A percentile compares a stretch with the other conserved stretches of the same genome.
These are phyloP conservation scores for Copromyces sp. DNA, from an alignment of 495 filamentous ascomycete species.

Conservation along the genomic window DNA sequence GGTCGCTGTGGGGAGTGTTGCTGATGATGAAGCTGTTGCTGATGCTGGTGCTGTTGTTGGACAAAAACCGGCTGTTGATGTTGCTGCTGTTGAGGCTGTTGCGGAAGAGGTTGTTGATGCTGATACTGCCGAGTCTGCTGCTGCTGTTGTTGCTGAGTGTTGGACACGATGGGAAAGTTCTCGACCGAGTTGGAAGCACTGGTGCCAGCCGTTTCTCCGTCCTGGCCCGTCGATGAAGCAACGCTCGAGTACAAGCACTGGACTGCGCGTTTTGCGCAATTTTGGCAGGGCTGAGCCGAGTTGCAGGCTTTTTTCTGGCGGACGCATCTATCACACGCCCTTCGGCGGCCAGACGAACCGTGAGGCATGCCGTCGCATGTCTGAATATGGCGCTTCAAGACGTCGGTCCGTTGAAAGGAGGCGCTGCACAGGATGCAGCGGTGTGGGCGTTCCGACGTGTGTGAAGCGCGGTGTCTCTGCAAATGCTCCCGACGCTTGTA, in stretches of 20 bases:
- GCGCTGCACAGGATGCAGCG: conserved; percentile 20
- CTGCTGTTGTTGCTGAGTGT: not conserved
- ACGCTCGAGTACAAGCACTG: conserved; percentile 16
- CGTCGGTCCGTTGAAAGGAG: conserved; percentile 23
- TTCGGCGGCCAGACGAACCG: conserved; percentile 12
- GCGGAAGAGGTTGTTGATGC: not conserved
- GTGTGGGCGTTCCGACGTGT: conserved; percentile 20
- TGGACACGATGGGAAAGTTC: too few species aligned
- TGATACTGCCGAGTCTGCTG: not conserved
- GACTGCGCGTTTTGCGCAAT: conserved; percentile 16
- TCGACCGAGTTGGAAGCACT: not conserved
- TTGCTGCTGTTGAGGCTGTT: not conserved
- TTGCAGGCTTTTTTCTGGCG: conserved; percentile 26
- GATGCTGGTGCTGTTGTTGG: not conserved
- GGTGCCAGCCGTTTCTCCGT: not conserved
- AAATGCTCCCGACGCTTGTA: conserved; percentile 26
- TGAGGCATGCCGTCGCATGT: conserved; percentile 17
- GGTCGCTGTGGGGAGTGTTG: not conserved
- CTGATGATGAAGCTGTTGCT: not conserved
- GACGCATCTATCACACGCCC: conserved; percentile 23
- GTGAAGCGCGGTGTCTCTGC: conserved; percentile 20
- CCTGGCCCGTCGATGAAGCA: not conserved
- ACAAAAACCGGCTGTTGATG: not conserved
- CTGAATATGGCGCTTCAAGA: conserved; percentile 23
- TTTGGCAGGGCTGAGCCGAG: conserved; percentile 19